Evolutionary conservation across 2,329 filamentous ascomycete species (phyloP), one percentile per base, ranked within the genome.

Genomic region (Fusarium incarnatum): DNA sequence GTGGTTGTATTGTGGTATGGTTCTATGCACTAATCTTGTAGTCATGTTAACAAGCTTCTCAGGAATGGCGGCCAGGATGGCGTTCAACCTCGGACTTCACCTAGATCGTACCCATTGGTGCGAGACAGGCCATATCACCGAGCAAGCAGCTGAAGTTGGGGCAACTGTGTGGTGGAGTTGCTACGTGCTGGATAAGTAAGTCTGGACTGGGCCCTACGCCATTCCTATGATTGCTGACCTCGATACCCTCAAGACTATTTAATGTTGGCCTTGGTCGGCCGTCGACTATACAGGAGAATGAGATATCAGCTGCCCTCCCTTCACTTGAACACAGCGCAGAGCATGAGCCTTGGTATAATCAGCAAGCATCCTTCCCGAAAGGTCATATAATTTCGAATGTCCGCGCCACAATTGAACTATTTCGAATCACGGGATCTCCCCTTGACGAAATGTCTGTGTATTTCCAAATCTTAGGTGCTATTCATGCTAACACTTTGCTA

Each of bases 31-130:
- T 6, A 8, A 11, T 13, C 9, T n/a, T 2, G 1, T 16, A n/a
- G 8, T 2, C 12, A 22, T 18, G 10, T 22, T 53, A 27, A 58
- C 6, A 4, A 2, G 8, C 3, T 3, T 34, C 12, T 2, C 5
- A 58, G 56, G 56, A 10, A 58, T 54, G 28, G 56, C 56, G 3
- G 22, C 49, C 0, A 54, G 56, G 6, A 59, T 59, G 56, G 56
- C 56, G 2, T 45, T 59, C 1, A 59, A 55, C 9, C 56, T 59
- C 1, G 48, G 56, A 6, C 15, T 59, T 0, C 48, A 59, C 1
- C 15, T 55, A 0, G 48, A 59, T 12, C 30, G 56, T 2, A 55
- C 40, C 12, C 15, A 59, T 16, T 54, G 56, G 48, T 28, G 32
- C 0, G 30, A 44, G 2, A 34, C 40, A 1, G 56, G 56, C 4